These are phyloP conservation scores for Ulota crispa DNA, from an alignment of 225 moss, liverwort and hornwort genomes.

Conservation along the genomic window DNA sequence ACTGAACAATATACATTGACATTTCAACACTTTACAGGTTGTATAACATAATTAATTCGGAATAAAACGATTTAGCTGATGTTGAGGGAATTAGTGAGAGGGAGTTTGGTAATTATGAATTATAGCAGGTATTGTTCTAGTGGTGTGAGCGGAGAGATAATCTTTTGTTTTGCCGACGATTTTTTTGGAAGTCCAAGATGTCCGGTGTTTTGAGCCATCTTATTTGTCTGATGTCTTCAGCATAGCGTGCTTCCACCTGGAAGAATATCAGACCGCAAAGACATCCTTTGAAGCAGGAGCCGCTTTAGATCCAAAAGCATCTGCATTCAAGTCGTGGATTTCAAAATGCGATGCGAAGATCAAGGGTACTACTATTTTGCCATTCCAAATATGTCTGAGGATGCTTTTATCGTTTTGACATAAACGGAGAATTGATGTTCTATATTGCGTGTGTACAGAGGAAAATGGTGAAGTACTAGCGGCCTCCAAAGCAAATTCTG, in stretches of 20 bases:
- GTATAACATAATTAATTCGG: not conserved
- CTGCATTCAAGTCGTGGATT: constrained; percentile 68
- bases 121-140: not conserved
- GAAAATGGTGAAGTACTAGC: constrained; percentile 39
- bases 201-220: constrained; percentile 14
- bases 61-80: not conserved
- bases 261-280: constrained; percentile 82
- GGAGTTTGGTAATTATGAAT: not conserved
- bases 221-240: constrained; percentile 42
- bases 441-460: constrained; percentile 35
- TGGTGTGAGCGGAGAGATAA: not conserved
- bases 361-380: constrained; percentile 44
- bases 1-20: not conserved
- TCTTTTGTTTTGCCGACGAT: not conserved
- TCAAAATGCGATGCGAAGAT: constrained; percentile 72
- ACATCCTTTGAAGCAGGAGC: constrained; percentile 76
- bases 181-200: not conserved
- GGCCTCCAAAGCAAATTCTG: constrained; percentile 31
- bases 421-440: not conserved
- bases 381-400: not conserved
- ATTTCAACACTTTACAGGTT: not conserved
- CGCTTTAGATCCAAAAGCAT: constrained; percentile 57
- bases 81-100: not conserved
- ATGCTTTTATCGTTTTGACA: not conserved
- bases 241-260: constrained; percentile 74